Base-by-base conservation (phyloP, 2,329 filamentous ascomycete species). In the Cytospora piceae region DNA sequence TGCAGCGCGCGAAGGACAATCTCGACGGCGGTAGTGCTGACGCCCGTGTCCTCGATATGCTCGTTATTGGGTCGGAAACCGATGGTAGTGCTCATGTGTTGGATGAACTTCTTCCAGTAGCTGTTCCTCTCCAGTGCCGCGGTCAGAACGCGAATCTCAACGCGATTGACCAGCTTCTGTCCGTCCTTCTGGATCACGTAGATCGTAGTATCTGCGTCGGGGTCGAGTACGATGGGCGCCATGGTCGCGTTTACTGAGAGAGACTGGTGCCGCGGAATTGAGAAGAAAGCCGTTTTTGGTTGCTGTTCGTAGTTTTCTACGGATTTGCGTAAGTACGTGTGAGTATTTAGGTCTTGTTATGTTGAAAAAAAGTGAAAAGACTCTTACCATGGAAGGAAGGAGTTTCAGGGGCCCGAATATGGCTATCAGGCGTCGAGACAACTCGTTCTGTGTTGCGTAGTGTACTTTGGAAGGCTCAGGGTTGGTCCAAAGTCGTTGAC, bases 1-100 rank as follows among this genome's bases (percentile, higher is more conserved):
- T 61, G 59, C 11, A 61, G 14, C 31, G 24, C 32, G 2, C 59
- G 34, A 2, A 61, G 34, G 0, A 61, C 49, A 15, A 61, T 61
- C 27, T 42, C 32, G 12, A 61, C 24, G 12, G 59, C 24, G 2
- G 17, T 22, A 14, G 54, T 9, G 27, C 34, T 61, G 27, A 61
- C 24, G 1, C 32, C 51, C 3, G 51, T 61, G 3, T 61, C 59
- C n/a, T 61, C 59, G 14, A 55, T 12, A n/a, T 61, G 51, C 3
- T 14, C 42, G 3, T 24, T 24, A 9, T 42, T 55, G n/a, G 59
- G 12, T 24, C n/a, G 15, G 4, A 54, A 31, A 6, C 24, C 51
- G 1, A 9, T 17, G 3, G 6, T 5, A 14, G 24, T 27, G 12
- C 22, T 27, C 32, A 29, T 55, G 51, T 55, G 20, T 3, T 20